Conservation (phyloP, 2,329 filamentous ascomycete genomes). For the Monosporascus ibericus region DNA sequence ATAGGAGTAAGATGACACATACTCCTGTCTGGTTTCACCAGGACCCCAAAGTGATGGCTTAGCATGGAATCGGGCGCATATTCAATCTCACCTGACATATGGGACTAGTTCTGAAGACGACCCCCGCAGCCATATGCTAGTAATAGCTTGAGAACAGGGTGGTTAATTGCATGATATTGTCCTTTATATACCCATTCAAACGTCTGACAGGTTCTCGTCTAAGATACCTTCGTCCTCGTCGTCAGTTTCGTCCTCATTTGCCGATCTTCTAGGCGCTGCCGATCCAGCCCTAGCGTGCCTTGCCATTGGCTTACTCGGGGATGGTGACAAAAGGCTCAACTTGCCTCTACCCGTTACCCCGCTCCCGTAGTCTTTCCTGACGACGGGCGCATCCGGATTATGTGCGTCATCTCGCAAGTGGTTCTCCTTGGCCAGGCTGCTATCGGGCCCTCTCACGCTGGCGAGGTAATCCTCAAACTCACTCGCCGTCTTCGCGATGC, state of each 20-base stretch:
- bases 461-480: slow-evolving; percentile 10
- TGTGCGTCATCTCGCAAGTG: slow-evolving; percentile 6
- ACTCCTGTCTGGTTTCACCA: no score
- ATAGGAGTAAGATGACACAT: no score
- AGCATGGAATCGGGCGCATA: no score
- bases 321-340: neutral
- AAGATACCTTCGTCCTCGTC: neutral
- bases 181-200: neutral
- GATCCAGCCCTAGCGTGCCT: neutral
- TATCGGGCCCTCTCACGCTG: slow-evolving; percentile 3
- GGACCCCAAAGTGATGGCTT: no score
- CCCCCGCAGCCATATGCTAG: no score
- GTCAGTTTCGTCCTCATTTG: neutral
- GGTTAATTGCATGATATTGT: no score
- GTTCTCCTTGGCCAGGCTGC: slow-evolving; percentile 4
- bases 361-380: neutral
- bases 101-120: no score
- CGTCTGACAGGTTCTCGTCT: neutral
- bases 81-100: no score
- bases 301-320: neutral
- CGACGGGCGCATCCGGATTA: neutral
- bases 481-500: slow-evolving; percentile 8
- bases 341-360: neutral
- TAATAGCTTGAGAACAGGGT: no score
- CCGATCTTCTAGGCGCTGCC: neutral